A percentile compares a stretch with the other conserved stretches of the same genome.
Conservation (phyloP, 768 basidiomycete species). For the Hericium rajendrae region DNA sequence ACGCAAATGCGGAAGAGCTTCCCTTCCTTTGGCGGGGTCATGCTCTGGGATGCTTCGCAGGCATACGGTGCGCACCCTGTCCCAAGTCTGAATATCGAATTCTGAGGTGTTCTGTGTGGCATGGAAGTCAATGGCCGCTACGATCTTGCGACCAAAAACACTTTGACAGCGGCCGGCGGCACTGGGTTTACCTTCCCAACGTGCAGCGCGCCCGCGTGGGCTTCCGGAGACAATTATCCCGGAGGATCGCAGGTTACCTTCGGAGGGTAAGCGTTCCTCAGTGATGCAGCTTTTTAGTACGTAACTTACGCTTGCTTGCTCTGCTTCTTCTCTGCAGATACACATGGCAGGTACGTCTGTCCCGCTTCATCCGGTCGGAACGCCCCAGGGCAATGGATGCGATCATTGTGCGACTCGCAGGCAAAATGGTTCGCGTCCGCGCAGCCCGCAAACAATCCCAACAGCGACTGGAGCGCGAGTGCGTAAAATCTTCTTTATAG, state of each 20-base stretch:
- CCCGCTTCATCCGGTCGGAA: not conserved
- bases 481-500: slow-evolving; percentile 15
- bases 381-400: not conserved
- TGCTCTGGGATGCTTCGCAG: slow-evolving; percentile 37
- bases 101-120: not conserved
- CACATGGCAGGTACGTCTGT: slow-evolving; percentile 46
- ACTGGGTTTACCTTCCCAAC: slow-evolving; percentile 57
- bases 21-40: slow-evolving; percentile 34
- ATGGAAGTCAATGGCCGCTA: slow-evolving; percentile 43
- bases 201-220: slow-evolving; percentile 47
- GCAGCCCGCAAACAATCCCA: slow-evolving; percentile 37
- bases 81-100: not conserved
- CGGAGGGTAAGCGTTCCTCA: slow-evolving; percentile 33
- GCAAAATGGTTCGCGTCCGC: slow-evolving; percentile 50
- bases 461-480: slow-evolving; percentile 61
- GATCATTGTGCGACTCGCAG: slow-evolving; percentile 23
- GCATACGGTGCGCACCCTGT: slow-evolving; percentile 26
- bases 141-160: slow-evolving; percentile 51
- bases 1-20: slow-evolving; percentile 26
- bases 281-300: not conserved
- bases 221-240: slow-evolving; percentile 38
- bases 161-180: slow-evolving; percentile 51
- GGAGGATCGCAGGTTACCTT: slow-evolving; percentile 46
- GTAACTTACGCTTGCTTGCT: slow-evolving; percentile 4
- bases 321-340: slow-evolving; percentile 28